Percentiles rank a stretch among this genome's conserved stretches.
phyloP scores from a whole-genome alignment of 306 rosid species.

The Rubus parviflorus region DNA sequence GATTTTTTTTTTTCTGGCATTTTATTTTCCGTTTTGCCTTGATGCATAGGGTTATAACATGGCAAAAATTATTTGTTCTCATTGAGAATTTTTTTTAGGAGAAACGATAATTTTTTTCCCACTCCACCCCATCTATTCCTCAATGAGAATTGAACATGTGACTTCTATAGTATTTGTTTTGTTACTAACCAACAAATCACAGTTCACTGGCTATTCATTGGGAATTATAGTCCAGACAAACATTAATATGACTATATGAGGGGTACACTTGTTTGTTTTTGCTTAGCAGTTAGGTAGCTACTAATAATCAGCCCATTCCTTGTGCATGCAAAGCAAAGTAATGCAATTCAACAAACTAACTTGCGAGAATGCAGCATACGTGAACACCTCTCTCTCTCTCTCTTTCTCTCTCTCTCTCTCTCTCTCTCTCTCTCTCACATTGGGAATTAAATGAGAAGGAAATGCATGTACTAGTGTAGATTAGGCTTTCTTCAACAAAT shows the following conservation, averaged over 20 bases:
- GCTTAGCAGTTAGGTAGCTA: background rate
- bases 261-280: background rate
- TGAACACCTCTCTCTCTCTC: slow-evolving; percentile 13
- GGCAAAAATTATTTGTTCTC: no score
- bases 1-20: no score
- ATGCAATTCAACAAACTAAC: slow-evolving; percentile 10
- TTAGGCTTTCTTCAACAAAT: no score
- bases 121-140: no score
- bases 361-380: slow-evolving; percentile 30
- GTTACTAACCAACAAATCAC: no score
- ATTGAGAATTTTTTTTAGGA: no score
- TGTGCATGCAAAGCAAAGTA: slow-evolving; percentile 12
- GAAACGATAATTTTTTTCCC: no score
- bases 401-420: background rate
- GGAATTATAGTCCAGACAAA: background rate
- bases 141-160: no score
- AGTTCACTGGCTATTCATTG: no score
- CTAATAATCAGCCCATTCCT: slow-evolving; percentile 7
- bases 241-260: background rate
- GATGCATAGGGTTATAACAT: no score
- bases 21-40: no score
- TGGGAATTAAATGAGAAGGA: background rate
- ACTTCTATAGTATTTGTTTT: no score
- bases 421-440: background rate
- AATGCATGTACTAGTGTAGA: background rate